Evolutionary conservation across 2,329 filamentous ascomycete genomes (phyloP), one percentile per base, ranked within the genome.

Genomic region (Pyricularia pennisetigena): DNA sequence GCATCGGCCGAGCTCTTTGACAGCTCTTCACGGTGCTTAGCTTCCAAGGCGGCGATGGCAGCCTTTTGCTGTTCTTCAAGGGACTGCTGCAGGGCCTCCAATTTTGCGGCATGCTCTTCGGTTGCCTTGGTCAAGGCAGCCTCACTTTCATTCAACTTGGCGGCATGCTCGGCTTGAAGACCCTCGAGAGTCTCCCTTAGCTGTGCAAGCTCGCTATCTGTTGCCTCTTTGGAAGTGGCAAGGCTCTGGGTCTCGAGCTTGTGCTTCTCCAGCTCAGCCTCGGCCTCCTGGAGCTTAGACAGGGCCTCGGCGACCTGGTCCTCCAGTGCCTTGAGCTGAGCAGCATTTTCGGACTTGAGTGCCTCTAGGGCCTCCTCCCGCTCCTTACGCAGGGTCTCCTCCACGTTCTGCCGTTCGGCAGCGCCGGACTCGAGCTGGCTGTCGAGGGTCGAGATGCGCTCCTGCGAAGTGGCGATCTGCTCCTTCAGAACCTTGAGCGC

Each of bases 391-490:
- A 81, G 75, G 61, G 79, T 78, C 4, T 80, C 80, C 64, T 81
- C 79, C 2, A 79, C 73, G 57, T 76, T 77, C 14, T 78, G 71
- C 24, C 77, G 74, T 23, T 76, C 75, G 10, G 77, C 73, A 23
- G 75, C 75, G 57, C 79, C 80, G 63, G 80, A 77, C 72, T 80
- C 78, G 35, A 84, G 77, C 76, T 86, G 81, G 65, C 84, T 82
- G 68, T 80, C 82, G 24, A 89, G 80, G 71, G 85, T 81, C 2
- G 81, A 74, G 68, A 89, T 80, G 72, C 84, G 88, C 66, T 82
- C 82, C 73, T 88, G 80, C 0, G 85, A 86, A 9, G 82, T 77
- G 69, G 82, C 78, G 65, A 89, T 82, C 72, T 89, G 83, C 6
- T 80, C 79, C 75, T 85, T 86, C 32, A 89, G 81, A 14, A 82